Percentiles rank a stretch among this genome's conserved stretches.
Evolutionary conservation across 371 early-diverging fungal species (phyloP).

Genomic region (Phascolomyces articulosus): DNA sequence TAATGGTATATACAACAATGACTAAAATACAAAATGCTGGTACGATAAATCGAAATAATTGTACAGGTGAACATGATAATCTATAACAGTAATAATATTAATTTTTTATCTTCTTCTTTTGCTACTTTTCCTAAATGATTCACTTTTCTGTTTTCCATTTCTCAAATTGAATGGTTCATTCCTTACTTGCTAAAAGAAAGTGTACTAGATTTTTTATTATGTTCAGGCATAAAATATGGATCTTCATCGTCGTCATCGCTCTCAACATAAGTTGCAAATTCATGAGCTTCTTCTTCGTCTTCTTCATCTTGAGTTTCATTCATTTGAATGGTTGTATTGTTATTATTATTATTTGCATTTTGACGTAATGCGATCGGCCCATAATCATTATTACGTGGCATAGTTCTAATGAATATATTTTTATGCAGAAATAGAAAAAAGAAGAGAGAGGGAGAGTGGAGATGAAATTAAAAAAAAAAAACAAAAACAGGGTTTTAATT

Average conservation of each 20-base stretch:
- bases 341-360: not conserved
- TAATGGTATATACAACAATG: constrained; percentile 51
- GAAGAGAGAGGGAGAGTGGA: not conserved
- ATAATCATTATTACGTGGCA: constrained; percentile 4
- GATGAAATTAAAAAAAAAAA: too few species aligned
- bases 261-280: constrained; percentile 56
- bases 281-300: constrained; percentile 53
- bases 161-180: not conserved
- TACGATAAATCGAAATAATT: constrained; percentile 48
- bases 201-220: constrained; percentile 53
- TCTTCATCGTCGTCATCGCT: constrained; percentile 61
- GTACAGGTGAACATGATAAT: constrained; percentile 52
- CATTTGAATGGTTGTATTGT: not conserved
- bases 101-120: not conserved
- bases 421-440: not conserved
- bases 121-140: not conserved
- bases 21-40: constrained; percentile 46
- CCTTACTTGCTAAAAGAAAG: constrained; percentile 45
- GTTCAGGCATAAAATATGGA: constrained; percentile 55
- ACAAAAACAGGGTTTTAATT: too few species aligned
- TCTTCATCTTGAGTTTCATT: constrained; percentile 23
- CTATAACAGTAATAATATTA: constrained; percentile 14
- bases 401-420: not conserved
- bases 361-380: constrained; percentile 11
- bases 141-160: not conserved